Evolutionary conservation across 495 filamentous ascomycete genomes (phyloP), one percentile per base, ranked within the genome.

Genomic region (Neurospora tetraspora): DNA sequence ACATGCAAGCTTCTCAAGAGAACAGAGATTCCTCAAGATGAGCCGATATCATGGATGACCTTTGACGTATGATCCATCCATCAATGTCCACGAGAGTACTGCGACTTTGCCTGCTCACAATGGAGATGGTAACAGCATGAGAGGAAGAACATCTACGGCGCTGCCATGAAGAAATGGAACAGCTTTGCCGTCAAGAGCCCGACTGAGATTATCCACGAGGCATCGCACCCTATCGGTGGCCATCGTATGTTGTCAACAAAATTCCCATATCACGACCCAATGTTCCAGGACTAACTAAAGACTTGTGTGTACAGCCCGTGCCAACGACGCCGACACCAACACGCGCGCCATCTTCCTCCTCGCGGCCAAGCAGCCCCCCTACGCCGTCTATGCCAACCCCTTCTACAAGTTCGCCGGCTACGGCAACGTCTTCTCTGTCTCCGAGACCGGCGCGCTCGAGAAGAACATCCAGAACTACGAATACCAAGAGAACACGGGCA

Each of bases 41-140:
- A 96, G 82, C 91, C 93, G 4, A 94, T 96, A 77, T 94, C 92
- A 75, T 96, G 93, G 93, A 94, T 96, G 90, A 91, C 91, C 47
- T 93, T 94, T 77, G 91, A 93, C 77, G 91, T 92, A 84, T 80
- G 88, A 80, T 18, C 38, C 18, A 45, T 27, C 9, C 39, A 42
- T 18, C 69, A 65, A 70, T 65, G 36, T 16, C 70, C 59, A 38
- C 31, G 16, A 53, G 3, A 65, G 27, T 65, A 34, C 23, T 18
- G 53, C 70, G 61, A 73, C 37, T 39, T 37, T 42, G 31, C 9
- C 31, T 69, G 71, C 80, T 82, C 38, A 82, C 77, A 69, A 74
- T 75, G 73, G 69, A 72, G n/a, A 59, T 36, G 42, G 11, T 37
- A 70, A 70, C 77, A 92, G 86, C 92, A 96, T 79, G 83, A 87